phyloP scores from a whole-genome alignment of 2,329 filamentous ascomycete genomes.

The Verticillium nonalfalfae region DNA sequence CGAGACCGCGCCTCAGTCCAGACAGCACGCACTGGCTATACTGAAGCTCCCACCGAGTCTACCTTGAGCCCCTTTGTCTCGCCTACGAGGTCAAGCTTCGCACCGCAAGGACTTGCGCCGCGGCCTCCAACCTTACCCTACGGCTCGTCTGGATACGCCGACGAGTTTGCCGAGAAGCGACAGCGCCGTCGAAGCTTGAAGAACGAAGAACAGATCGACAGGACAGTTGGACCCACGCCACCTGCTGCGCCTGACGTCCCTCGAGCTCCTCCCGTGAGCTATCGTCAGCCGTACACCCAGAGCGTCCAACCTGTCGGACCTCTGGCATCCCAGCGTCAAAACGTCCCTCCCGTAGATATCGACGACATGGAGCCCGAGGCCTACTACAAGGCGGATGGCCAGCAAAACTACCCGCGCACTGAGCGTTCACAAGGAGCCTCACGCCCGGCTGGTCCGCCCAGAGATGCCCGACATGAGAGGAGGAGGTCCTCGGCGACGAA shows the following conservation, averaged over 20 bases:
- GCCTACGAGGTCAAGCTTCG: slow-evolving; percentile 44
- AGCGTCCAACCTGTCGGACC: slow-evolving; percentile 22
- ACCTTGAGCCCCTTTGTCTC: slow-evolving; percentile 51
- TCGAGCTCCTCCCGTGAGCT: slow-evolving; percentile 51
- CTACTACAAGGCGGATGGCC: slow-evolving; percentile 18
- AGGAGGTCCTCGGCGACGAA: background rate
- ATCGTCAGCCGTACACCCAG: slow-evolving; percentile 41
- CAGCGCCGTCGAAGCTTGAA: slow-evolving; percentile 31
- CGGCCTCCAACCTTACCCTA: slow-evolving; percentile 53
- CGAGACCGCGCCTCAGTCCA: slow-evolving; percentile 47
- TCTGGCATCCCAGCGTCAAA: slow-evolving; percentile 18
- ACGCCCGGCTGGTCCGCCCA: background rate
- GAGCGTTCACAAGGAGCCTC: background rate
- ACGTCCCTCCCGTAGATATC: background rate
- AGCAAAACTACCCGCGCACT: background rate
- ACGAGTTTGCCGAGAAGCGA: slow-evolving; percentile 35
- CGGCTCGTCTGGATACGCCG: slow-evolving; percentile 31
- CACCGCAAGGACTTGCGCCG: slow-evolving; percentile 47
- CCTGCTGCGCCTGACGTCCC: slow-evolving; percentile 57
- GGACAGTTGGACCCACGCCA: slow-evolving; percentile 25
- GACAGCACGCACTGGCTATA: slow-evolving; percentile 34
- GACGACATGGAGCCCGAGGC: slow-evolving; percentile 17
- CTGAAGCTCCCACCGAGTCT: slow-evolving; percentile 50
- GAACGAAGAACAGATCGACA: slow-evolving; percentile 26
- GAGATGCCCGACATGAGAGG: background rate